These are phyloP conservation scores for Cyclotella cryptica DNA, from an alignment of 108 stramenopile species.

Conservation along the genomic window DNA sequence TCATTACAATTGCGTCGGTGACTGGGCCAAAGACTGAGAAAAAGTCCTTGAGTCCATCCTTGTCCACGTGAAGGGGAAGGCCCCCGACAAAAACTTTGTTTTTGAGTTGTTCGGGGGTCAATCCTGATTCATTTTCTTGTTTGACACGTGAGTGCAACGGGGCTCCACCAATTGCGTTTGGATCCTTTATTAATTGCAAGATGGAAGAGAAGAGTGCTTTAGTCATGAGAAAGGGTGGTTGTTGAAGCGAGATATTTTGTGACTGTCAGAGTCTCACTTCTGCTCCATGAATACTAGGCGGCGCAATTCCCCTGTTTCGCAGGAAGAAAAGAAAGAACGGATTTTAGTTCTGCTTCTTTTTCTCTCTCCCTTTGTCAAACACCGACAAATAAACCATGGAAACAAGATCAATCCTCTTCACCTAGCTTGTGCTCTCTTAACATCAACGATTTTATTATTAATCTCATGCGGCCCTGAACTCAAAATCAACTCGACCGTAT, in stretches of 20 bases:
- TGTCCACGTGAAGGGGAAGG: constrained; percentile 79
- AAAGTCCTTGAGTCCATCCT: constrained; percentile 80
- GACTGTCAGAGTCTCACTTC: constrained; percentile 19
- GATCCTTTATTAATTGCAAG: constrained; percentile 10
- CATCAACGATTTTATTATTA: constrained; percentile 90
- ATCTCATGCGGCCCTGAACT: constrained; percentile 79
- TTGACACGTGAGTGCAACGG: constrained; percentile 21
- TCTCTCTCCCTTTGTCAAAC: background rate
- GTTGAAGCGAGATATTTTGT: too few species aligned
- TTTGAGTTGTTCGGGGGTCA: constrained; percentile 76
- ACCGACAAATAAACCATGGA: background rate
- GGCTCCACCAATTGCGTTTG: constrained; percentile 14
- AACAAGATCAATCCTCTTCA: constrained; percentile 24
- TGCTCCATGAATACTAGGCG: constrained; percentile 79
- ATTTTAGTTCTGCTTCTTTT: background rate
- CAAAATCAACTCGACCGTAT: constrained; percentile 89
- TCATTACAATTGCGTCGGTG: constrained; percentile 86
- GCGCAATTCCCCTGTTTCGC: constrained; percentile 66
- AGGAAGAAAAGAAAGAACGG: background rate
- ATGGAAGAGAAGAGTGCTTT: background rate
- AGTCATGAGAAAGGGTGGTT: background rate
- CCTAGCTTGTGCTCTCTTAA: constrained; percentile 90
- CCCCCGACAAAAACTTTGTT: constrained; percentile 75
- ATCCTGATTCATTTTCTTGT: constrained; percentile 29
- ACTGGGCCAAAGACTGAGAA: constrained; percentile 89